Conservation (phyloP, 225 moss, liverwort and hornwort species). For the Anthoceros angustus region DNA sequence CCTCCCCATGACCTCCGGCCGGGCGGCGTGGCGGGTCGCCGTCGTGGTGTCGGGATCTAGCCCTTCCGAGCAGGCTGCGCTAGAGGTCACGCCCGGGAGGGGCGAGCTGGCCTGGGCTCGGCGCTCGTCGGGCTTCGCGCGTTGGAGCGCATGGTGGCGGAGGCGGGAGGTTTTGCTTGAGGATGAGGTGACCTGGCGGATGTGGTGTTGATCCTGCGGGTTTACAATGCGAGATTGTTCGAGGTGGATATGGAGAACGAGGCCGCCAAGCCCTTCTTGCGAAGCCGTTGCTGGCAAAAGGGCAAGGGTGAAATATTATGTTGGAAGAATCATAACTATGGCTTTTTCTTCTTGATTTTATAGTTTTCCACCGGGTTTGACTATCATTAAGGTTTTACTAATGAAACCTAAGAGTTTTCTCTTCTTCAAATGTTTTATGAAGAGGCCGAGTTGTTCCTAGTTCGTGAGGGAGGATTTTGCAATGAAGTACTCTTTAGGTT, state of each 20-base stretch:
- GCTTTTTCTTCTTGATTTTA: no score
- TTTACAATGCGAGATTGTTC: background rate
- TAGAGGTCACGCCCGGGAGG: background rate
- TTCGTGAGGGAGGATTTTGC: no score
- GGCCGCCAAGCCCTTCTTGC: no score
- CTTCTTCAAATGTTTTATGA: no score
- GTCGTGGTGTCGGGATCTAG: background rate
- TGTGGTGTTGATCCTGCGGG: background rate
- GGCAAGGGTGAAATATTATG: no score
- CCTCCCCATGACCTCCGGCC: background rate
- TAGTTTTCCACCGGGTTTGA: no score
- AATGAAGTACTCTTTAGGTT: no score
- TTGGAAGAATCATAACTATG: no score
- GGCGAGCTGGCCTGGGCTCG: background rate
- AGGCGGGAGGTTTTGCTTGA: background rate
- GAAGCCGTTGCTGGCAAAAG: no score
- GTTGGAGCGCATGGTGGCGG: background rate
- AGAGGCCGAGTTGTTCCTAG: no score
- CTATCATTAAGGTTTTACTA: no score
- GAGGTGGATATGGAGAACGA: background rate
- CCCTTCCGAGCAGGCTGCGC: background rate
- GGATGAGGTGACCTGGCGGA: background rate
- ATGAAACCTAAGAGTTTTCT: no score
- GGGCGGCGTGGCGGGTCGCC: background rate
- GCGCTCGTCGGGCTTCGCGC: background rate